Conservation (phyloP, 2,329 filamentous ascomycete genomes). For the Thermoascus crustaceus region DNA sequence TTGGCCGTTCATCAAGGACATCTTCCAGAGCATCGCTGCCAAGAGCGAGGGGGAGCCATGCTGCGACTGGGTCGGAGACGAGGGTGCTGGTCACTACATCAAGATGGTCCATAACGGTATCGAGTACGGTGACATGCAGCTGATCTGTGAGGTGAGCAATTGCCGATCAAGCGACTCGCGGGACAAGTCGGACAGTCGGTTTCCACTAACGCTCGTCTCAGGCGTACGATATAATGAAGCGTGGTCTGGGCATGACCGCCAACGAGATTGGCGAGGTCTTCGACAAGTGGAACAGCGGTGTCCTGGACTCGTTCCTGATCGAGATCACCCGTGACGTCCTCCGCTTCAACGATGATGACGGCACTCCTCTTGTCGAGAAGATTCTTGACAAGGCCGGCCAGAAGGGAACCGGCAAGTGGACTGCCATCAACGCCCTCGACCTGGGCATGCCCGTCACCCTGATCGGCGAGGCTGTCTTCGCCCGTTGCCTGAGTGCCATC, state of each 20-base stretch:
- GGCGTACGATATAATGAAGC: conserved; percentile 99
- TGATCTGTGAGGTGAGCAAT: conserved; percentile 83
- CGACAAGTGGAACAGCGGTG: conserved; percentile 95
- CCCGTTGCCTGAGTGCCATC: conserved; percentile 86
- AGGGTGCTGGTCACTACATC: conserved; percentile 99
- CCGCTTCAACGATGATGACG: conserved; percentile 95
- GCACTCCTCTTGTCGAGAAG: conserved; percentile 88
- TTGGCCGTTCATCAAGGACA: conserved; percentile 97
- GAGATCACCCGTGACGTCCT: conserved; percentile 99
- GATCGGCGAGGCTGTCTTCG: conserved; percentile 93
- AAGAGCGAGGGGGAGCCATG: conserved; percentile 96
- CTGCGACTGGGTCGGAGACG: conserved; percentile 99
- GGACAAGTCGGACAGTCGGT: neutral
- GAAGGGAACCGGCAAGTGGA: conserved; percentile 99
- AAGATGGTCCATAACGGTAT: conserved; percentile 99
- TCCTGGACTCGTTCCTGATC: conserved; percentile 97
- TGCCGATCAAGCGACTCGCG: neutral
- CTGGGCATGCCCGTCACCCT: conserved; percentile 97
- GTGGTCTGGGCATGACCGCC: conserved; percentile 76
- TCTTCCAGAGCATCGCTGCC: conserved; percentile 95
- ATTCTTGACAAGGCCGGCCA: conserved; percentile 97
- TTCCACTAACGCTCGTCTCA: conserved; percentile 31
- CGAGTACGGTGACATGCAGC: conserved; percentile 99
- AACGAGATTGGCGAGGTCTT: conserved; percentile 97
- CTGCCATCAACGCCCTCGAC: conserved; percentile 96